Base-by-base conservation (phyloP, 169 alveolate species). In the Cryptosporidium canis region DNA sequence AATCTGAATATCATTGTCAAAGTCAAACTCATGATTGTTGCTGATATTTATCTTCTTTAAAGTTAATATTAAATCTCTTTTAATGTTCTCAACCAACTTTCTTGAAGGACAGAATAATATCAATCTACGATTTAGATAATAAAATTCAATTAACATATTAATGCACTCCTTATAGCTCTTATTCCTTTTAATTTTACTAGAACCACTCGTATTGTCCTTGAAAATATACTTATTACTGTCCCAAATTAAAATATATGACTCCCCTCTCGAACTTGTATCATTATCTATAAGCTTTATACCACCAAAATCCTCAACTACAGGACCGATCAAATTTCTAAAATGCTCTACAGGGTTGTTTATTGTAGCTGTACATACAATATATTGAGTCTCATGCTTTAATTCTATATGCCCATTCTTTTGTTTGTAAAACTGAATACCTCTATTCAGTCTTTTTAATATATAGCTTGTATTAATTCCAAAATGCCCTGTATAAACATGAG, bases 401-500 rank as follows among this genome's bases (percentile, higher is more conserved):
- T 12, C 9, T 63, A 70, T 47, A 3, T 27, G 18, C 27, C 35
- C 41, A 61, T 14, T 58, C 27, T 58, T 77, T 16, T 77, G 63
- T 44, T 44, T 55, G 24, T 41, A 77, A 29, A 58, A 77, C 21
- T 24, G 61, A n/a, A 77, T 77, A 18, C 77, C 58, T 58, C 87
- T 39, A 9, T 27, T 1, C 8, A 77, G 66, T 41, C 92, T 70
- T 37, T 70, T 43, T 33, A 87, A 0, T 16, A 87, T 64, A 31
- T 53, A 77, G 31, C 90, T 83, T 12, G 87, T 67, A 68, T 87
- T 83, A 14, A 67, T 51, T 27, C 92, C 92, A 65, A 82, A 87
- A 44, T 84, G 58, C 0, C 92, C 92, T 21, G 84, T 82, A 65
- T 87, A 87, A 35, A 83, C 56, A 68, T 87, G 92, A 65, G 85